phyloP scores from a whole-genome alignment of 345 rosid species.

The Syzygium aqueum region DNA sequence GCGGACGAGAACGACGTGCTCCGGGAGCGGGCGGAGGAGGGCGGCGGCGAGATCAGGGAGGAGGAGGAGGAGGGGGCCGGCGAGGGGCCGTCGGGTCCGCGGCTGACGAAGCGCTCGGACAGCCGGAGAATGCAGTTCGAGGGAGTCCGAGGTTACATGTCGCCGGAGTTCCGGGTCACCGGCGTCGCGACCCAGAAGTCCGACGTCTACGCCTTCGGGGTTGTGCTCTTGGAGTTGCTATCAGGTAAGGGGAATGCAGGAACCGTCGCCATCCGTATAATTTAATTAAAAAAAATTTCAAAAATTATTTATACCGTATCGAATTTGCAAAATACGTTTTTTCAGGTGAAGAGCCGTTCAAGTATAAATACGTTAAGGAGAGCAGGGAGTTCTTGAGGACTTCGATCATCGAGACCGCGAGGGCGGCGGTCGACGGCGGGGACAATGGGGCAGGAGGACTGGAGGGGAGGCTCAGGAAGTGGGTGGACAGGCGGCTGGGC shows the following conservation, averaged over 20 bases:
- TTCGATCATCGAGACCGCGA: conserved; percentile 58
- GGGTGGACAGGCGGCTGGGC: conserved; percentile 62
- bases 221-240: conserved; percentile 64
- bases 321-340: neutral
- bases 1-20: conserved; percentile 19
- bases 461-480: conserved; percentile 44
- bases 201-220: conserved; percentile 75
- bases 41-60: conserved; percentile 12
- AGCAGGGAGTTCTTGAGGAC: conserved; percentile 38
- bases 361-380: conserved; percentile 37
- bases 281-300: neutral
- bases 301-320: neutral
- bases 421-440: conserved; percentile 20
- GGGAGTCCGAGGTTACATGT: conserved; percentile 81
- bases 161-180: conserved; percentile 53
- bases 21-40: neutral
- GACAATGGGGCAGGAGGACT: neutral
- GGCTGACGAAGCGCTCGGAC: conserved; percentile 17
- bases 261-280: neutral
- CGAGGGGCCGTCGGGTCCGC: neutral
- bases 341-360: conserved; percentile 67
- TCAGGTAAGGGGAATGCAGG: conserved; percentile 25
- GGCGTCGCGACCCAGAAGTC: conserved; percentile 67
- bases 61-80: conserved; percentile 3
- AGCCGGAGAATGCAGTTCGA: conserved; percentile 39